Evolutionary conservation across 768 basidiomycete genomes (phyloP), one percentile per base, ranked within the genome.

Genomic region (Austroboletus festivus): DNA sequence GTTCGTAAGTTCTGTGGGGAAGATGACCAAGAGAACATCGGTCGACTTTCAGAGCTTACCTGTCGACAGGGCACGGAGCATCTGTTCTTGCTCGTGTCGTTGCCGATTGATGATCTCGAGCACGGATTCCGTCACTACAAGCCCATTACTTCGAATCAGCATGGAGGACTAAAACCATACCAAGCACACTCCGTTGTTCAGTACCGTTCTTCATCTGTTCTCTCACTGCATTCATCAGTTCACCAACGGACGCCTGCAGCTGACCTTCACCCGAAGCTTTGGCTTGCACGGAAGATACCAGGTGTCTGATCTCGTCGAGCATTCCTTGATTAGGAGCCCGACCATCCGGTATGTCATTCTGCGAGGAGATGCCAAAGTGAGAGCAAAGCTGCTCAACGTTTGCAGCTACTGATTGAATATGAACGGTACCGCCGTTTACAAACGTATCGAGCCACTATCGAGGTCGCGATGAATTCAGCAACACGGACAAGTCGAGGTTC

Each of bases 371-470:
- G 1, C 81, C 81, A 5, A 89, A 66, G 20, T 77, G 73, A 47
- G 70, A 62, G 57, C 79, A 82, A 20, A 93, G 69, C 21, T 77
- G 74, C 30, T 86, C 79, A 1, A 91, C 70, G 42, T 78, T 78
- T 16, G 71, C 70, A 10, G 81, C 77, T 13, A 90, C 71, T 30
- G 71, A 68, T 57, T 85, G 79, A 20, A 89, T 83, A 53, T 90
- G 86, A 13, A 78, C 76, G 0, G 82, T 83, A n/a, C 85, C 83
- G 38, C 83, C 82, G 34, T 81, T 82, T 33, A 91, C 87, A 62
- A 92, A 91, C 3, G 81, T 71, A 56, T 93, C 91, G 35, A 93
- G 76, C 91, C 91, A 93, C 81, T 87, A 48, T 51, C 19, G 18
- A 44, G 10, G 41, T 37, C 19, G 13, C n/a, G 21, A 37, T 22